phyloP scores from a whole-genome alignment of 208 protist species.

The Strigomonas oncopelti region DNA sequence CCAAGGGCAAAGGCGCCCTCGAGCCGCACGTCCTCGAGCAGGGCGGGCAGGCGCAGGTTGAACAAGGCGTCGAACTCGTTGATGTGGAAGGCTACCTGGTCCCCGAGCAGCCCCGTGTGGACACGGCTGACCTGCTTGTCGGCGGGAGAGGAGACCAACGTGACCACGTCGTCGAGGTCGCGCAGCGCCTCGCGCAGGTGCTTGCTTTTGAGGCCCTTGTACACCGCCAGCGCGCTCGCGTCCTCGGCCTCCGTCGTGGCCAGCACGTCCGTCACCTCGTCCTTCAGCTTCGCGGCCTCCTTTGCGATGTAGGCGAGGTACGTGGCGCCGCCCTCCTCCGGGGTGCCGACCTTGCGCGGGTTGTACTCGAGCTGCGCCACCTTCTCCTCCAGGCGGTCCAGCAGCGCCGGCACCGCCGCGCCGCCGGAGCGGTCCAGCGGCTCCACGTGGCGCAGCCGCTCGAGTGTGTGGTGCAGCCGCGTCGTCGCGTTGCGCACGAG shows the following conservation, averaged over 20 bases:
- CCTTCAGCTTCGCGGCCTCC: slow-evolving; percentile 29
- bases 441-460: slow-evolving; percentile 62
- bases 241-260: slow-evolving; percentile 20
- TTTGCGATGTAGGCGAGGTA: slow-evolving; percentile 52
- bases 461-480: slow-evolving; percentile 71
- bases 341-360: slow-evolving; percentile 37
- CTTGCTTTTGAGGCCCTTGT: slow-evolving; percentile 63
- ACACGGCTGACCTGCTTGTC: slow-evolving; percentile 56
- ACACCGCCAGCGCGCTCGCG: slow-evolving; percentile 37
- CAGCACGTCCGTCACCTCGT: slow-evolving; percentile 18
- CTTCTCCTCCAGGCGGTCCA: slow-evolving; percentile 46
- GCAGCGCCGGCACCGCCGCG: slow-evolving; percentile 38
- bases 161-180: slow-evolving; percentile 61
- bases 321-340: slow-evolving; percentile 44
- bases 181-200: slow-evolving; percentile 55
- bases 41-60: slow-evolving; percentile 51
- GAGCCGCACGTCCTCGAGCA: slow-evolving; percentile 68
- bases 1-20: slow-evolving; percentile 61
- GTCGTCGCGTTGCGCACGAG: slow-evolving; percentile 73
- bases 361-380: slow-evolving; percentile 58
- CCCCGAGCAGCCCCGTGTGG: slow-evolving; percentile 60
- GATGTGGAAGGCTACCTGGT: slow-evolving; percentile 76
- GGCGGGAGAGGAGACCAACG: slow-evolving; percentile 37
- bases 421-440: slow-evolving; percentile 63
- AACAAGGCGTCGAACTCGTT: slow-evolving; percentile 81